Percentiles rank a stretch among this genome's conserved stretches.
These are phyloP conservation scores for Candida pseudoviswanathii DNA, from an alignment of 1,139 yeast species.

Conservation along the genomic window DNA sequence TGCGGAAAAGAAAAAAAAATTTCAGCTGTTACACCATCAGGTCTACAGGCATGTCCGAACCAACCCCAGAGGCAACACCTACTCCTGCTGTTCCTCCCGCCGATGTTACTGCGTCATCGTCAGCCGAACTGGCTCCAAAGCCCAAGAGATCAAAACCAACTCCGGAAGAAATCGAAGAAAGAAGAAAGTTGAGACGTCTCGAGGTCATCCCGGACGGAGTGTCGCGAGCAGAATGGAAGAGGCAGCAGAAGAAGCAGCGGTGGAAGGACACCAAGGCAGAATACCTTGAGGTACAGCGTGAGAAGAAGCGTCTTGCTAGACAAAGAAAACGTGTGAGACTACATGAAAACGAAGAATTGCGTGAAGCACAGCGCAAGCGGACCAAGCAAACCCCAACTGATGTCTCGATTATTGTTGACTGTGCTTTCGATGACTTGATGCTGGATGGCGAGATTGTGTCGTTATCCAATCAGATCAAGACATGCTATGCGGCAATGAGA, in stretches of 20 bases:
- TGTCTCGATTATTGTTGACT: constrained; percentile 69
- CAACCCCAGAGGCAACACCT: no score
- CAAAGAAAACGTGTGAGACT: constrained; percentile 31
- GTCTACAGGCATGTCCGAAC: no score
- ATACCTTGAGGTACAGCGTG: constrained; percentile 51
- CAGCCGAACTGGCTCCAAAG: no score
- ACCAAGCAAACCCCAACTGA: constrained; percentile 47
- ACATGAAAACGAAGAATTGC: constrained; percentile 17
- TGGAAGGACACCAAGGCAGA: constrained; percentile 70
- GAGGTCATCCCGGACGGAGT: constrained; percentile 72
- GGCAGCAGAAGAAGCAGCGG: constrained; percentile 56
- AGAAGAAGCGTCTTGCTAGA: constrained; percentile 52
- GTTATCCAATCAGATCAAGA: constrained; percentile 75
- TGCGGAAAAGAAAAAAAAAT: no score
- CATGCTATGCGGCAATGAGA: constrained; percentile 80
- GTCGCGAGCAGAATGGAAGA: constrained; percentile 84
- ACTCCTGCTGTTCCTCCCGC: no score
- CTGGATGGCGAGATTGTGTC: constrained; percentile 76
- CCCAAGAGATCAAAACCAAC: constrained; percentile 12
- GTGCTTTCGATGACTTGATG: constrained; percentile 91
- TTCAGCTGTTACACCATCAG: no score
- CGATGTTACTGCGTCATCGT: no score
- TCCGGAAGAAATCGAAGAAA: constrained; percentile 18
- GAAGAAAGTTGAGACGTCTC: constrained; percentile 14
- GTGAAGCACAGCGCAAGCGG: constrained; percentile 35